Percentiles rank a stretch among this genome's conserved stretches.
These are phyloP conservation scores for Olyra latifolia DNA, from an alignment of 176 grass and related monocot species.

Conservation along the genomic window DNA sequence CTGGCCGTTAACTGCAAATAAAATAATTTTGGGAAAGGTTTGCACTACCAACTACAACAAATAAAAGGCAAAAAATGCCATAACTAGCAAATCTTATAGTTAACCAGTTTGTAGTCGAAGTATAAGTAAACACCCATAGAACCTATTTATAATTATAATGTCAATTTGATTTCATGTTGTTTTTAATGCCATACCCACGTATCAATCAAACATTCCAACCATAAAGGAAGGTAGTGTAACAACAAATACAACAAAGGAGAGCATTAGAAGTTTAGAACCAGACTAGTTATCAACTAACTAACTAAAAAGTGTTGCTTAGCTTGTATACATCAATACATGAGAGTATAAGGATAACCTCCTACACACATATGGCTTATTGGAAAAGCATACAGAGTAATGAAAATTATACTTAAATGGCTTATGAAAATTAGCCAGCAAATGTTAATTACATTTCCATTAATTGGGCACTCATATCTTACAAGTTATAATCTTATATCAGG, in stretches of 20 bases:
- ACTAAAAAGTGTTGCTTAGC: slow-evolving; percentile 5
- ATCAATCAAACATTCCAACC: background rate
- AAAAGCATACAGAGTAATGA: background rate
- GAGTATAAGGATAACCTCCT: background rate
- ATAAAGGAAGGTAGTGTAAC: background rate
- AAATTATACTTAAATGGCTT: background rate
- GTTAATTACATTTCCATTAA: slow-evolving; percentile 2
- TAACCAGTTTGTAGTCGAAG: background rate
- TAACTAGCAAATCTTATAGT: background rate
- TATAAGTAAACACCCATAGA: background rate
- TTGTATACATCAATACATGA: background rate
- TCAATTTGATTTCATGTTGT: background rate
- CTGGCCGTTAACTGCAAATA: slow-evolving; percentile 68
- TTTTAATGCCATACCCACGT: background rate
- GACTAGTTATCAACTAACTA: background rate
- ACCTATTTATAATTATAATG: background rate
- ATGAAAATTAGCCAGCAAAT: slow-evolving; percentile 17
- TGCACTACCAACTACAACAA: slow-evolving; percentile 8
- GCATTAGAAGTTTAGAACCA: background rate
- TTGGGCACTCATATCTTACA: background rate
- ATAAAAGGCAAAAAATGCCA: slow-evolving; percentile 9
- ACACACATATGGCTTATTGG: slow-evolving; percentile 9
- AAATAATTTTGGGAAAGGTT: slow-evolving; percentile 17
- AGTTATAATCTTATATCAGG: background rate
- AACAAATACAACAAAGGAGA: background rate